These are phyloP conservation scores for Ulota crispa DNA, from an alignment of 225 moss, liverwort and hornwort species.

Conservation along the genomic window DNA sequence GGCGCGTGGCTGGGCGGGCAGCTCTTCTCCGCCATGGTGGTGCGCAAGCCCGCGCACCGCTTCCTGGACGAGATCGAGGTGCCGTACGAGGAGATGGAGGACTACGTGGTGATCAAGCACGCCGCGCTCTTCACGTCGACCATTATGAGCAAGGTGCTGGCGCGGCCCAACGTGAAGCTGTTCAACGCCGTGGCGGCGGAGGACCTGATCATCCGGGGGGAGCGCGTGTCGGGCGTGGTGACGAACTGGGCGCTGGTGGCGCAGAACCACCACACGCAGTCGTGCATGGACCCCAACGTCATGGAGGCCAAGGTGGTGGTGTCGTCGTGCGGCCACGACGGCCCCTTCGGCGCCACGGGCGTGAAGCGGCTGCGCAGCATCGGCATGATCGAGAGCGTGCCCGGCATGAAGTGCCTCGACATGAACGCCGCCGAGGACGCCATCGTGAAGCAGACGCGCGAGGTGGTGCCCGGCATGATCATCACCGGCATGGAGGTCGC, in stretches of 20 bases:
- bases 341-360: slow-evolving; percentile 93
- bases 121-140: slow-evolving; percentile 96
- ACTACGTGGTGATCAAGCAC: slow-evolving; percentile 95
- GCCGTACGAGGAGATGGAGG: slow-evolving; percentile 83
- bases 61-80: slow-evolving; percentile 90
- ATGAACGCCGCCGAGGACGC: slow-evolving; percentile 96
- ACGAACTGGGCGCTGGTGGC: slow-evolving; percentile 96
- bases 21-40: slow-evolving; percentile 91
- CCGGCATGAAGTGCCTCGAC: slow-evolving; percentile 87
- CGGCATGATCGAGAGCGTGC: slow-evolving; percentile 90
- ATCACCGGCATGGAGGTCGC: slow-evolving; percentile 98
- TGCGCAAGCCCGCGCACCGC: slow-evolving; percentile 91
- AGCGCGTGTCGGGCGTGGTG: slow-evolving; percentile 86
- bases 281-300: slow-evolving; percentile 98
- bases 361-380: slow-evolving; percentile 87
- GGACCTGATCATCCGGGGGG: slow-evolving; percentile 79
- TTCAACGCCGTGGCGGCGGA: slow-evolving; percentile 95
- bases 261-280: slow-evolving; percentile 84
- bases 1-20: slow-evolving; percentile 96
- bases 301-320: slow-evolving; percentile 98
- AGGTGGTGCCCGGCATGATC: slow-evolving; percentile 97
- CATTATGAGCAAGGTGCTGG: slow-evolving; percentile 85
- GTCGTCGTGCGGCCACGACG: slow-evolving; percentile 92
- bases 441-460: slow-evolving; percentile 77
- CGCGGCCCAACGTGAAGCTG: slow-evolving; percentile 86